These are phyloP conservation scores for Oryza meyeriana DNA, from an alignment of 176 grass and related monocot genomes.

Conservation along the genomic window DNA sequence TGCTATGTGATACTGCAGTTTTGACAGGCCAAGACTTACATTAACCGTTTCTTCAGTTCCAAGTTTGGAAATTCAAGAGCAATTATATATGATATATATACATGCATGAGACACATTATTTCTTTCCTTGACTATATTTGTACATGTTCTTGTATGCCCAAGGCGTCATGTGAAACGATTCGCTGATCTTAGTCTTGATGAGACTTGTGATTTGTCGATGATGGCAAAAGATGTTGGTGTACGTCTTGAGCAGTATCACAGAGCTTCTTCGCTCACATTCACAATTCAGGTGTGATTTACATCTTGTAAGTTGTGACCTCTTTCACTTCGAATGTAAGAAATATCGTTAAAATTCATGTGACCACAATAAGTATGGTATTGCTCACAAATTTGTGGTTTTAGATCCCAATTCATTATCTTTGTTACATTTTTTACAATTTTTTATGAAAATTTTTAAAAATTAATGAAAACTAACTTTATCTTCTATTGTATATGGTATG, in stretches of 20 bases:
- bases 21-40: too few relatives aligned
- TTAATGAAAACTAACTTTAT: background rate
- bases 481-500: too few relatives aligned
- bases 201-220: constrained; percentile 75
- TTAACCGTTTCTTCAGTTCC: too few relatives aligned
- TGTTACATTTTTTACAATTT: background rate
- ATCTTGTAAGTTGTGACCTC: background rate
- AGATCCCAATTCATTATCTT: too few relatives aligned
- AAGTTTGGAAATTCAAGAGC: too few relatives aligned
- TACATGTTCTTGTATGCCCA: constrained; percentile 77
- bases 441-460: background rate
- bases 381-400: too few relatives aligned
- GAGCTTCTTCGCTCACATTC: constrained; percentile 85
- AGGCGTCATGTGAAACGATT: constrained; percentile 77
- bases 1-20: too few relatives aligned
- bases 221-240: constrained; percentile 77
- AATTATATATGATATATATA: too few relatives aligned
- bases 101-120: too few relatives aligned
- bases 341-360: too few relatives aligned
- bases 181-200: constrained; percentile 70
- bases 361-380: too few relatives aligned
- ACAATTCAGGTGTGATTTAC: constrained; percentile 56
- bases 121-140: background rate
- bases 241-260: constrained; percentile 68
- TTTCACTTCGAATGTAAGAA: background rate